Evolutionary conservation across 2,329 filamentous ascomycete genomes (phyloP).

Genomic region (Colletotrichum gloeosporioides): DNA sequence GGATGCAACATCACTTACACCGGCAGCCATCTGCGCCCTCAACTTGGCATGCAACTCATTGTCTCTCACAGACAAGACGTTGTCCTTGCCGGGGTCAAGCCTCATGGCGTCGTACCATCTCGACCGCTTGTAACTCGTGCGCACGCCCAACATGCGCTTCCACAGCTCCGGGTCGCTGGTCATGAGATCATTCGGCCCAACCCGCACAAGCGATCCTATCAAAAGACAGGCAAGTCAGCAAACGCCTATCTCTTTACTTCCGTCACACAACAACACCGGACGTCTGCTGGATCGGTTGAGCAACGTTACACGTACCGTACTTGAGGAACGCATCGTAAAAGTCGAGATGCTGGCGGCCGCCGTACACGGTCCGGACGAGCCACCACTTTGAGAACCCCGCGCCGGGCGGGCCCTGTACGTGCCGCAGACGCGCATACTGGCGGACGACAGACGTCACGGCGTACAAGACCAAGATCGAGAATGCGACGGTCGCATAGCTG

Average conservation of each 20-base stretch:
- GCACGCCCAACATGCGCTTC: slow-evolving; percentile 39
- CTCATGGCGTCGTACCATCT: slow-evolving; percentile 54
- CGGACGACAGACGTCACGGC: slow-evolving; percentile 21
- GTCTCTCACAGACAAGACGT: slow-evolving; percentile 56
- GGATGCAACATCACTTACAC: slow-evolving; percentile 35
- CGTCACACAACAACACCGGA: neutral
- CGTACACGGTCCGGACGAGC: slow-evolving; percentile 35
- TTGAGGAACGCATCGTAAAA: slow-evolving; percentile 38
- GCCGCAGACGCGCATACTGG: slow-evolving; percentile 41
- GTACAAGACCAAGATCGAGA: slow-evolving; percentile 12
- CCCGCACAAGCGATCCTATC: slow-evolving; percentile 27
- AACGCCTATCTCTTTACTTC: neutral
- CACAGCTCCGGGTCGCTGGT: slow-evolving; percentile 44
- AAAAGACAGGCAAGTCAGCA: neutral
- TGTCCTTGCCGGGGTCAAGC: slow-evolving; percentile 59
- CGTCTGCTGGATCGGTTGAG: neutral
- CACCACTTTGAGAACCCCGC: slow-evolving; percentile 46
- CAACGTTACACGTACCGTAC: slow-evolving; percentile 32
- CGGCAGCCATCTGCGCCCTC: slow-evolving; percentile 54
- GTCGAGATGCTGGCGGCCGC: slow-evolving; percentile 38
- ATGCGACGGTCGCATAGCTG: neutral
- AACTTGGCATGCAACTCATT: slow-evolving; percentile 46
- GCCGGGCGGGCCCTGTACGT: slow-evolving; percentile 42
- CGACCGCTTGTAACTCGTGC: slow-evolving; percentile 40
- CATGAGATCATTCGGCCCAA: slow-evolving; percentile 47